Evolutionary conservation across 176 grass and related monocot species (phyloP), one percentile per base, ranked within the genome.

Genomic region (Alopecurus myosuroides): DNA sequence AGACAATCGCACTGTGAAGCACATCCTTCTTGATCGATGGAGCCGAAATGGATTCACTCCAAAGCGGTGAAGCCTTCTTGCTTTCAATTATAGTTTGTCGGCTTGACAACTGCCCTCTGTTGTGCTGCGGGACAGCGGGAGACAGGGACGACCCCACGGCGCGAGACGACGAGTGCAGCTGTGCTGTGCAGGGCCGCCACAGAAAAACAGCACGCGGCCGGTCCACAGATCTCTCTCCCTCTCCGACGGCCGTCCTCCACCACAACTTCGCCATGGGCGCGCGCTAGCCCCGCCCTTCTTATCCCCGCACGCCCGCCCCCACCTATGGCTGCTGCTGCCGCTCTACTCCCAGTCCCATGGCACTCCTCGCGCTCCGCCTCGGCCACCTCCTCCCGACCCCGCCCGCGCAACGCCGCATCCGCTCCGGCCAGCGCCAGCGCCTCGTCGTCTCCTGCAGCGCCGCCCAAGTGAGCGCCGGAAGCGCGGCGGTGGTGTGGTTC

Each of bases 401-500:
- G 22, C 40, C 36, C n/a, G 26, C 58, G 58, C 23, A 25, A 67
- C 35, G 3, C 48, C 30, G 73, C 48, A 45, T 62, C 79, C 73
- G 4, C 70, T 33, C 36, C 5, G 48, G 22, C 55, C 58, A 76
- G 6, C 52, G 52, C 14, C 45, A 63, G 28, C 40, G 30, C 17
- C 41, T 71, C 22, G 31, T 84, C 80, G 61, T 73, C 4, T 77
- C 82, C 50, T 80, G 79, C 42, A 40, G 67, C 57, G 46, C 79
- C 48, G 56, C 70, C 63, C 69, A 78, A 35, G 53, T 79, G 78
- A 90, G 13, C 53, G 44, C 42, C 36, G 61, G n/a, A 25, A 34
- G 52, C 41, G 85, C 91, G 17, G 93, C 93, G 15, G 83, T 98
- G 80, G 93, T 98, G 70, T 98, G 96, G 96, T 98, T 95, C 78